Evolutionary conservation across 495 filamentous ascomycete genomes (phyloP).

Genomic region (Aspergillus affinis): DNA sequence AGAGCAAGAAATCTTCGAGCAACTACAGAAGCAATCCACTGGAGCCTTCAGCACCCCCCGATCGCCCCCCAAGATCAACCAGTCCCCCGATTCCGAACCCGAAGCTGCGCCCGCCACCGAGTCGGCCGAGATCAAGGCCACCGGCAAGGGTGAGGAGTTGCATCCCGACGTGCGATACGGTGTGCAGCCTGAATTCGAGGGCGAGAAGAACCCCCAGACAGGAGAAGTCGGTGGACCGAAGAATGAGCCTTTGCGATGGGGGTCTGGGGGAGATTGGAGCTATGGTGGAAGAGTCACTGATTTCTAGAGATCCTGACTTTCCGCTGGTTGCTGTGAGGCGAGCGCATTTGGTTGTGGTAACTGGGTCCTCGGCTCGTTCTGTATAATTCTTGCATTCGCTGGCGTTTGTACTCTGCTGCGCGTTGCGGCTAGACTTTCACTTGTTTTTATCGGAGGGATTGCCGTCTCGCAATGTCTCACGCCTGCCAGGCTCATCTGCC

Average conservation of each 20-base stretch:
- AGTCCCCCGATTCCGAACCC: slow-evolving; percentile 38
- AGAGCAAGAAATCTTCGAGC: slow-evolving; percentile 91
- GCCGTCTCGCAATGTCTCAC: too few species aligned
- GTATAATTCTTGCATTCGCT: neutral
- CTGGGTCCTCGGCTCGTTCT: neutral
- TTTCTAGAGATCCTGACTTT: slow-evolving; percentile 54
- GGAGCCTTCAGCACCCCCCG: slow-evolving; percentile 72
- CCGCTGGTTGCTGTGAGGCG: too few species aligned
- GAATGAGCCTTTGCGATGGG: slow-evolving; percentile 95
- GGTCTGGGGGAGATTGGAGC: slow-evolving; percentile 80
- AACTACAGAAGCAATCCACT: slow-evolving; percentile 70
- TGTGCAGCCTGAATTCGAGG: slow-evolving; percentile 88
- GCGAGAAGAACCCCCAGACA: slow-evolving; percentile 88
- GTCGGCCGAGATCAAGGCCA: slow-evolving; percentile 43
- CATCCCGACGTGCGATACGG: slow-evolving; percentile 72
- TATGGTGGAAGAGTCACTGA: slow-evolving; percentile 95
- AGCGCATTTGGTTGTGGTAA: neutral
- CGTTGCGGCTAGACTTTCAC: neutral
- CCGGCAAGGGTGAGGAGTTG: slow-evolving; percentile 57
- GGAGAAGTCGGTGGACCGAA: slow-evolving; percentile 97
- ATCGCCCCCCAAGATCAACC: slow-evolving; percentile 38
- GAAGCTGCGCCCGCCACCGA: slow-evolving; percentile 17
- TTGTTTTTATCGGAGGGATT: neutral
- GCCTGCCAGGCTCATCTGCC: too few species aligned
- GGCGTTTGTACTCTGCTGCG: neutral